These are phyloP conservation scores for Cryptosporidium baileyi DNA, from an alignment of 169 alveolate genomes.

Conservation along the genomic window DNA sequence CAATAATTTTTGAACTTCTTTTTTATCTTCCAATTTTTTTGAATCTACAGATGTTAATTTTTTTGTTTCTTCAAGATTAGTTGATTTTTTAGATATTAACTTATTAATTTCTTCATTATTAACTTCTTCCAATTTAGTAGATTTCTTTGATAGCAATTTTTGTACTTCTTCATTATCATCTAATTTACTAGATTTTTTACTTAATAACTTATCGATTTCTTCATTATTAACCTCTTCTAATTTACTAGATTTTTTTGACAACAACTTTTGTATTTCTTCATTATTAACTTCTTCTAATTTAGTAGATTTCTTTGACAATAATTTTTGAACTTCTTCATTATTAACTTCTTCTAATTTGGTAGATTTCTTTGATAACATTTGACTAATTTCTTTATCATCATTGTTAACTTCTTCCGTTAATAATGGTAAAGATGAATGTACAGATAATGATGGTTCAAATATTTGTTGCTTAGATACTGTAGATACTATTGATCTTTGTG, in stretches of 20 bases:
- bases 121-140: slow-evolving; percentile 14
- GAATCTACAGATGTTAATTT: background rate
- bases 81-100: slow-evolving; percentile 12
- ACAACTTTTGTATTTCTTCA: background rate
- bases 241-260: background rate
- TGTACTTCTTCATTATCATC: background rate
- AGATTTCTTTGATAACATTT: background rate
- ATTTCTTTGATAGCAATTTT: background rate
- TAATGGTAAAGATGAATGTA: slow-evolving; percentile 37
- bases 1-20: background rate
- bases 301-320: too few relatives aligned
- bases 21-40: slow-evolving; percentile 3
- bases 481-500: slow-evolving; percentile 40
- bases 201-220: background rate
- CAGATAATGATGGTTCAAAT: slow-evolving; percentile 52
- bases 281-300: background rate
- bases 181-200: background rate
- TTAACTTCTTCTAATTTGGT: background rate
- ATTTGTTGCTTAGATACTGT: slow-evolving; percentile 1
- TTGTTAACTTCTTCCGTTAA: background rate
- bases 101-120: slow-evolving; percentile 21
- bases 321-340: background rate
- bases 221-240: too few relatives aligned
- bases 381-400: background rate
- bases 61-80: slow-evolving; percentile 8